Base-by-base conservation (phyloP, 164 flowering plant genomes). In the Brasenia schreberi region DNA sequence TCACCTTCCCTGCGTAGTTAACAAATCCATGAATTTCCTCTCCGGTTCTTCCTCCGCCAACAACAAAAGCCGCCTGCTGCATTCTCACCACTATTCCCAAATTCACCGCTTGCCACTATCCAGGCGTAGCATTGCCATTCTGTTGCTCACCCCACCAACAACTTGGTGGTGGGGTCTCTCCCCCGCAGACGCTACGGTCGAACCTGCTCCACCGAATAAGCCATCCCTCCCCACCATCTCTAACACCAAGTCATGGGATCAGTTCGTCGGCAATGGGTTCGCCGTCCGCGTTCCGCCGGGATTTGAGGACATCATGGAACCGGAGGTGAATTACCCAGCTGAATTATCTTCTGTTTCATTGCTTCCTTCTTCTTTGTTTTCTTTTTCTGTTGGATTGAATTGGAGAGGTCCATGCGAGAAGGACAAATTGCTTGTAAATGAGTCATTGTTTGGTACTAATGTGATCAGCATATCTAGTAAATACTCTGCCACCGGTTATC, bases 241-340 rank as follows among this genome's bases (percentile, higher is more conserved):
- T 5, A 94, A 83, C 74, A 94, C 97, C 14, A 86, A 77, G 67
- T 80, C 96, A 18, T 94, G 99, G 99, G 87, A 87, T 77, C 93
- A 77, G 75, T 89, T 83, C 77, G 88, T 75, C 67, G 99, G 99
- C 10, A 84, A 85, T 72, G 99, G 99, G 5, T 94, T 91, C 72
- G 69, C 96, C 64, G 87, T 94, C 72, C 79, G 96, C 9, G 82
- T 91, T 44, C 97, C 99, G 6, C 99, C 99, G 18, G 66, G 79
- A 67, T 94, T 94, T 64, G 76, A 83, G 68, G 96, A 94, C 71
- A 61, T 83, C 19, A 78, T 65, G 79, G 99, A 88, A 67, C 99
- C 99, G 10, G 97, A 91, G 88, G 98, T 93, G 27, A 45, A 12
- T 45, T 45, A 7, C 7, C 12, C 53, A 12, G 53, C 53, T 45